Evolutionary conservation across 1,284 basidiomycete species (phyloP).

Genomic region (Taiwanofungus camphoratus): DNA sequence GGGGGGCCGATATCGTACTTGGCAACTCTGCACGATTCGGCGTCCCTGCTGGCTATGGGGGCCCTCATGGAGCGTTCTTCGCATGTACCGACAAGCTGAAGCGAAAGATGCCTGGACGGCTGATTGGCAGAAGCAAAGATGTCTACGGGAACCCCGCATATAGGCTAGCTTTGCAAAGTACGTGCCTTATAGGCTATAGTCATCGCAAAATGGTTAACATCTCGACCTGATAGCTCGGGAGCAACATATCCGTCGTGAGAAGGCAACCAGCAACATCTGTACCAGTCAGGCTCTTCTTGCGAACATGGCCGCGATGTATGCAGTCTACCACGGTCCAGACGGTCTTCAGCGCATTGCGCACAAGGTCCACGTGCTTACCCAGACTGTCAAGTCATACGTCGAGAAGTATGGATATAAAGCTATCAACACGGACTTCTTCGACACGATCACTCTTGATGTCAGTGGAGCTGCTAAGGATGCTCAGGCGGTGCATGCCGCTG

Average conservation of each 20-base stretch:
- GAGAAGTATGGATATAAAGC: constrained; percentile 70
- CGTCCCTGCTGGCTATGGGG: constrained; percentile 87
- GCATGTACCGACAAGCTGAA: constrained; percentile 90
- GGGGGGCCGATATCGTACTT: constrained; percentile 95
- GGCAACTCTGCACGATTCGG: constrained; percentile 96
- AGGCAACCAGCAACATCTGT: constrained; percentile 93
- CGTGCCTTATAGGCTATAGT: constrained; percentile 24
- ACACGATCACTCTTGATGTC: constrained; percentile 88
- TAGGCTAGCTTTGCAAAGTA: constrained; percentile 90
- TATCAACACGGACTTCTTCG: constrained; percentile 77
- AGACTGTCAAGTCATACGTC: constrained; percentile 69
- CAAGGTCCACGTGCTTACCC: constrained; percentile 88
- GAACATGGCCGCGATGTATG: constrained; percentile 97
- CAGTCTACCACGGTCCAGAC: constrained; percentile 92
- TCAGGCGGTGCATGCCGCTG: constrained; percentile 64
- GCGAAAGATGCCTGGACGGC: constrained; percentile 93
- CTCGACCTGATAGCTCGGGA: constrained; percentile 64
- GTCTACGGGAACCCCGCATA: constrained; percentile 83
- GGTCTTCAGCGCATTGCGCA: constrained; percentile 84
- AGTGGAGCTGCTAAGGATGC: constrained; percentile 54
- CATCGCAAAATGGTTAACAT: neutral
- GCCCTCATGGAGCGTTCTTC: constrained; percentile 95
- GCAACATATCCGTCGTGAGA: constrained; percentile 94
- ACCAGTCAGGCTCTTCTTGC: constrained; percentile 92
- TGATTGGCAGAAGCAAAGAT: constrained; percentile 91